phyloP scores from a whole-genome alignment of 495 filamentous ascomycete genomes.

The Astrothelium subdiscretum region DNA sequence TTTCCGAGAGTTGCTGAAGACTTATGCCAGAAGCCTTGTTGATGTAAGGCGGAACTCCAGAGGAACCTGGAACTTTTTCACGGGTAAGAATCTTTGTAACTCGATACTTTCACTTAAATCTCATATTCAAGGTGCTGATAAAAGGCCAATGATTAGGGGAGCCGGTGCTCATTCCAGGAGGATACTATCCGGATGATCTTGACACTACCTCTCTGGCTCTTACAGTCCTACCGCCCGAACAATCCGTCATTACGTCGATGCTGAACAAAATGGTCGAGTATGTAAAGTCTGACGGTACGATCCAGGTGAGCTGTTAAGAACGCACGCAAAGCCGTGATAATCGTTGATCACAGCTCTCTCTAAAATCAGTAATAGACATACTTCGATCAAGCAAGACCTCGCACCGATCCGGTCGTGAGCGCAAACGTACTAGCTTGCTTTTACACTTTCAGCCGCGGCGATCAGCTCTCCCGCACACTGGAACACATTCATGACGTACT shows the following conservation, averaged over 20 bases:
- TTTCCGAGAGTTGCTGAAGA: neutral
- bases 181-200: neutral
- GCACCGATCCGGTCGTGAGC: neutral
- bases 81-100: too few relatives aligned
- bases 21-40: neutral
- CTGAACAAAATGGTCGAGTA: neutral
- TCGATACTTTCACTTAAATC: too few relatives aligned
- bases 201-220: neutral
- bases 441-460: neutral
- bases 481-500: neutral
- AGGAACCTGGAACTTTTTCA: neutral
- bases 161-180: neutral
- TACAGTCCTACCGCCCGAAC: neutral
- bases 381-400: neutral
- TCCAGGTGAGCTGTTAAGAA: neutral
- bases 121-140: too few relatives aligned
- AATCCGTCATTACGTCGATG: neutral
- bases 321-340: too few relatives aligned
- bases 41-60: neutral
- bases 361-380: neutral
- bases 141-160: neutral
- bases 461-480: neutral
- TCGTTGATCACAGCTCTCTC: neutral
- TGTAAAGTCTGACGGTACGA: neutral
- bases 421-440: neutral